phyloP scores from a whole-genome alignment of 1,139 yeast species.

The Candida freyschussii region DNA sequence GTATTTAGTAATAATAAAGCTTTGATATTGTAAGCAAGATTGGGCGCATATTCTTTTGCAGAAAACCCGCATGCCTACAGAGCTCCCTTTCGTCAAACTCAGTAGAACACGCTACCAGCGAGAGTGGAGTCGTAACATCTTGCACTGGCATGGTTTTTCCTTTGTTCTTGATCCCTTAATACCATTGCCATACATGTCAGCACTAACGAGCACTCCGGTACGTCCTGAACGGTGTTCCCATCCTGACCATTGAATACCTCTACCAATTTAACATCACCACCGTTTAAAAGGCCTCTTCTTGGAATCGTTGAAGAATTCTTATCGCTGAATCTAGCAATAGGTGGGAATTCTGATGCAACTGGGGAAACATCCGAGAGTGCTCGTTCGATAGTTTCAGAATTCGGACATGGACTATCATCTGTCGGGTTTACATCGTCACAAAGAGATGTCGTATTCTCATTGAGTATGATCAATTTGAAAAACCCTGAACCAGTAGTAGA shows the following conservation, averaged over 20 bases:
- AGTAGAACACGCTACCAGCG: neutral
- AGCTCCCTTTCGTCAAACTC: neutral
- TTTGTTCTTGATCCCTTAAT: conserved; percentile 25
- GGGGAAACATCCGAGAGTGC: too few species aligned
- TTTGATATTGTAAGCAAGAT: too few species aligned
- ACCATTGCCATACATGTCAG: conserved; percentile 33
- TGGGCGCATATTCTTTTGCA: too few species aligned
- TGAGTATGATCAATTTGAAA: conserved; percentile 26
- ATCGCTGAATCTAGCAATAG: conserved; percentile 17
- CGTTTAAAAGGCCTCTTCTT: conserved; percentile 26
- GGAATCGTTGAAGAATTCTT: conserved; percentile 27
- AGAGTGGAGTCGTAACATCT: conserved; percentile 18
- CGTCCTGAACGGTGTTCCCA: conserved; percentile 20
- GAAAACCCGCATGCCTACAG: too few species aligned
- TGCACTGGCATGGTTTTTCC: conserved; percentile 19
- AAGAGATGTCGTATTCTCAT: conserved; percentile 29
- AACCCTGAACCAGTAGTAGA: conserved; percentile 17
- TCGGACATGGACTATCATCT: conserved; percentile 6
- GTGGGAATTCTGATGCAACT: conserved; percentile 1
- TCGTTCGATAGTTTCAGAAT: conserved; percentile 1
- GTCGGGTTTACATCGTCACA: conserved; percentile 15
- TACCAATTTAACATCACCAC: conserved; percentile 29
- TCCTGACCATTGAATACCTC: conserved; percentile 22
- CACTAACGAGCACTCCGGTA: conserved; percentile 30
- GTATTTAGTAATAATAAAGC: too few species aligned